Evolutionary conservation across 208 protist genomes (phyloP).

Genomic region (Acanthamoeba lenticulata): DNA sequence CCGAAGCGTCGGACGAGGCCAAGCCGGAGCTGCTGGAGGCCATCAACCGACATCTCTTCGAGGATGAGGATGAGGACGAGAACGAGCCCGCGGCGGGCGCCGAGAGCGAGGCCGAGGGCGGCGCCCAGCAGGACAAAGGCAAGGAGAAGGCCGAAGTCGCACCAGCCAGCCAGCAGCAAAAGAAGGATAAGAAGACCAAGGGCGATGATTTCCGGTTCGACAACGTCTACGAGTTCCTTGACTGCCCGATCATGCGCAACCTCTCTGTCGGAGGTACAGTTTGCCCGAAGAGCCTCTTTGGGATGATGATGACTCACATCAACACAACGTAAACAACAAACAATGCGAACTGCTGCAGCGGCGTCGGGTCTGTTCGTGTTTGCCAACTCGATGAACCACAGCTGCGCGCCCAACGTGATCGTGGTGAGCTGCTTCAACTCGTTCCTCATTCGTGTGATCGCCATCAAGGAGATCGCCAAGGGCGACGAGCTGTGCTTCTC

Average conservation of each 20-base stretch:
- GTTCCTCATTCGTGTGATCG: conserved; percentile 26
- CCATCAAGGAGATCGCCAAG: conserved; percentile 9
- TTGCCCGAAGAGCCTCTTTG: too few relatives aligned
- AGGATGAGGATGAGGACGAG: background rate
- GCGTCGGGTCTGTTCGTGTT: conserved; percentile 30
- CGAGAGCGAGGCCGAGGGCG: background rate
- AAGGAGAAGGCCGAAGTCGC: background rate
- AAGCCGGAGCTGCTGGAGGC: conserved; percentile 15
- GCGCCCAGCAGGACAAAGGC: background rate
- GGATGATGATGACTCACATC: background rate
- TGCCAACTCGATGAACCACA: conserved; percentile 63
- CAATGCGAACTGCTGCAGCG: background rate
- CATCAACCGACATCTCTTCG: conserved; percentile 40
- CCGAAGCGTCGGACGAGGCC: background rate
- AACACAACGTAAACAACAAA: too few relatives aligned
- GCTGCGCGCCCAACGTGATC: conserved; percentile 45
- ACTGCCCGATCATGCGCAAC: conserved; percentile 25
- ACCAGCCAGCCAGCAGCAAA: background rate
- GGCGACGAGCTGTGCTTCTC: conserved; percentile 52
- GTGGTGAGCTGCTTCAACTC: conserved; percentile 60
- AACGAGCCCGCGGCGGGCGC: background rate
- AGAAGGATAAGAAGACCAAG: background rate
- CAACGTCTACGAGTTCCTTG: background rate
- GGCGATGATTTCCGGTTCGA: conserved; percentile 41
- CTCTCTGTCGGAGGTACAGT: conserved; percentile 7